These are phyloP conservation scores for Stemphylium lycopersici DNA, from an alignment of 2,329 filamentous ascomycete genomes.

Conservation along the genomic window DNA sequence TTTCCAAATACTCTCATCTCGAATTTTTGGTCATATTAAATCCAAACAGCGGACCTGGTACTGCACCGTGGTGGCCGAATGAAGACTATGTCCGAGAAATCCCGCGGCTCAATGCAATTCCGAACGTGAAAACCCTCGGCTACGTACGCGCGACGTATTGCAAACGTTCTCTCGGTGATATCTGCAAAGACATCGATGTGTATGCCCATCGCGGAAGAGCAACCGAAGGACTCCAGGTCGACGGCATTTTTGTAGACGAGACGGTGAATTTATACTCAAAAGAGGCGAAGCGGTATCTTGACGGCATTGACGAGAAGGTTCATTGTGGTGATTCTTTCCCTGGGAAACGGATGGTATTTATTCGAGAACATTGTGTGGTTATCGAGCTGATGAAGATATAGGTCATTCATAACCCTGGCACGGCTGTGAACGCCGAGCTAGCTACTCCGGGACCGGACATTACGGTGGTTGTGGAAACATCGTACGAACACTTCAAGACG, in stretches of 20 bases:
- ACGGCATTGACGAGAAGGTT: slow-evolving; percentile 23
- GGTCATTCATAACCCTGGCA: slow-evolving; percentile 42
- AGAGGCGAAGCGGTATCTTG: slow-evolving; percentile 26
- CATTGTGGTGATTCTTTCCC: slow-evolving; percentile 10
- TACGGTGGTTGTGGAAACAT: slow-evolving; percentile 34
- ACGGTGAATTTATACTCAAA: slow-evolving; percentile 45
- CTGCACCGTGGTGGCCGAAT: slow-evolving; percentile 52
- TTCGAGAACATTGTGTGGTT: too few species aligned
- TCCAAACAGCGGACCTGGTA: slow-evolving; percentile 56
- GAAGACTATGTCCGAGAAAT: slow-evolving; percentile 55
- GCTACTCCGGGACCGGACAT: slow-evolving; percentile 33
- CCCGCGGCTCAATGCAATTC: slow-evolving; percentile 46
- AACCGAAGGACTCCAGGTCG: slow-evolving; percentile 46
- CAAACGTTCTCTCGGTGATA: slow-evolving; percentile 45
- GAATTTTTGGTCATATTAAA: slow-evolving; percentile 61
- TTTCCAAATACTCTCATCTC: slow-evolving; percentile 43
- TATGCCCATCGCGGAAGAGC: slow-evolving; percentile 53
- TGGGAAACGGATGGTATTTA: slow-evolving; percentile 18
- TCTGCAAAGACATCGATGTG: slow-evolving; percentile 52
- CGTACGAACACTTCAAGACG: slow-evolving; percentile 23
- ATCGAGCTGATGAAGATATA: slow-evolving; percentile 4
- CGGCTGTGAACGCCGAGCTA: slow-evolving; percentile 28
- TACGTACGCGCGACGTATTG: slow-evolving; percentile 60
- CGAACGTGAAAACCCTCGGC: slow-evolving; percentile 58
- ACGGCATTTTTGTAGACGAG: slow-evolving; percentile 61